A percentile compares a stretch with the other conserved stretches of the same genome.
These are phyloP conservation scores for Microsporum audouinii DNA, from an alignment of 2,329 filamentous ascomycete species.

Conservation along the genomic window DNA sequence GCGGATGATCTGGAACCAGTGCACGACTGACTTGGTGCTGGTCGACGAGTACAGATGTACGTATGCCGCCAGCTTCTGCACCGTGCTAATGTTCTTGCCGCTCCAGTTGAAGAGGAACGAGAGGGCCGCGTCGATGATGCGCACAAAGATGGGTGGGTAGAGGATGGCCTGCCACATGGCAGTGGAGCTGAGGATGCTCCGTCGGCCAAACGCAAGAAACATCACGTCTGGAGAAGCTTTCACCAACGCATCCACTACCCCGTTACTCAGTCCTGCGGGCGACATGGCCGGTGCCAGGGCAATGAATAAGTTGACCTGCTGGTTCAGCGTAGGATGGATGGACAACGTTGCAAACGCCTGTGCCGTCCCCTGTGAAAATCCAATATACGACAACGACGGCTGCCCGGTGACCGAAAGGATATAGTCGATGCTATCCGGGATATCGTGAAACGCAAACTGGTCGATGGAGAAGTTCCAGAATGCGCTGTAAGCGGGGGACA, in stretches of 20 bases:
- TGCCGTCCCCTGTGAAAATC: slow-evolving; percentile 92
- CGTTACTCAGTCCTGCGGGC: slow-evolving; percentile 77
- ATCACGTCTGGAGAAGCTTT: slow-evolving; percentile 88
- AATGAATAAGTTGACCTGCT: slow-evolving; percentile 91
- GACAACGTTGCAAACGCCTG: slow-evolving; percentile 91
- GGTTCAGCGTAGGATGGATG: slow-evolving; percentile 83
- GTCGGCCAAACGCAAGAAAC: slow-evolving; percentile 82
- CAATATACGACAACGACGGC: slow-evolving; percentile 82
- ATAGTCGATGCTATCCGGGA: slow-evolving; percentile 87
- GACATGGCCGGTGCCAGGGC: slow-evolving; percentile 94
- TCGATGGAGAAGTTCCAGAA: slow-evolving; percentile 99
- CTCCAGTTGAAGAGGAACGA: slow-evolving; percentile 83
- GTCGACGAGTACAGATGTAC: slow-evolving; percentile 94
- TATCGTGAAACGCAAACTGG: slow-evolving; percentile 95
- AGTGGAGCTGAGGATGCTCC: slow-evolving; percentile 80
- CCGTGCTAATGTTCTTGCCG: slow-evolving; percentile 66
- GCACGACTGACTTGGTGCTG: slow-evolving; percentile 90
- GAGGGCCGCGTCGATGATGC: slow-evolving; percentile 71
- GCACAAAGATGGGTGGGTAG: slow-evolving; percentile 86
- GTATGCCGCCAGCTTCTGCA: slow-evolving; percentile 91
- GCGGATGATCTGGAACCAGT: slow-evolving; percentile 99
- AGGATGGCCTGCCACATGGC: slow-evolving; percentile 97
- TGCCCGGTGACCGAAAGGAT: slow-evolving; percentile 75
- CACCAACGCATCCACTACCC: slow-evolving; percentile 81
- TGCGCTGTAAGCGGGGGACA: slow-evolving; percentile 58